Evolutionary conservation across 192 early-diverging fungal genomes (phyloP), one percentile per base, ranked within the genome.

Genomic region (Coemansia sp.): DNA sequence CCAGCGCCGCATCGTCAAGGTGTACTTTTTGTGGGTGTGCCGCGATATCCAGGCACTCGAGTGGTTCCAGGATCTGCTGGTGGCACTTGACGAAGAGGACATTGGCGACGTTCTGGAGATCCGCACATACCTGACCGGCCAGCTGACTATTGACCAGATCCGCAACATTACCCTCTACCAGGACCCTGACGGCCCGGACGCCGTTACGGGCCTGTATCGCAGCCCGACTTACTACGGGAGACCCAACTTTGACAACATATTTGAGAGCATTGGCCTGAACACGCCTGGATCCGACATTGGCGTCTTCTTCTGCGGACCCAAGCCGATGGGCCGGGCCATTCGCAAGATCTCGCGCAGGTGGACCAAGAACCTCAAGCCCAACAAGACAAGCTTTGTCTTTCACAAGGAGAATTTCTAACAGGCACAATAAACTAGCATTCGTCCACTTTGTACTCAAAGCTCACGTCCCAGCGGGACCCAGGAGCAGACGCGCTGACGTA

Each of bases 221-320:
- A 85, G 81, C 24, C 74, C 82, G 41, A 88, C 86, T 48, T 87
- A 90, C 74, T 91, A 86, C 67, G 92, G 92, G 12, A 83, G 92
- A 10, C 92, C 92, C 21, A 87, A 89, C 66, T 94, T 88, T 76
- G 60, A 79, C 42, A 68, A 72, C 38, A 85, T 92, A 41, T 88
- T 94, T 57, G 60, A 74, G 22, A 76, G 86, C 38, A 73, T 87
- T 17, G 78, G 79, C 10, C 79, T 64, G 33, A 71, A 74, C 39
- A 80, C 82, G 48, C 66, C 84, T 1, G 56, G 70, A 1, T 65
- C 82, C 0, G 83, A 88, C 37, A 84, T 94, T 8, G 92, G 90
- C 15, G 90, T 94, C 32, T 92, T 92, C 76, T 91, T 87, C 74
- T 94, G 92, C 65, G 92, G 92, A 7, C 90, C 90, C 15, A 81